Evolutionary conservation across 805 yeast genomes (phyloP).

Genomic region (Teunomyces aglyptinius): DNA sequence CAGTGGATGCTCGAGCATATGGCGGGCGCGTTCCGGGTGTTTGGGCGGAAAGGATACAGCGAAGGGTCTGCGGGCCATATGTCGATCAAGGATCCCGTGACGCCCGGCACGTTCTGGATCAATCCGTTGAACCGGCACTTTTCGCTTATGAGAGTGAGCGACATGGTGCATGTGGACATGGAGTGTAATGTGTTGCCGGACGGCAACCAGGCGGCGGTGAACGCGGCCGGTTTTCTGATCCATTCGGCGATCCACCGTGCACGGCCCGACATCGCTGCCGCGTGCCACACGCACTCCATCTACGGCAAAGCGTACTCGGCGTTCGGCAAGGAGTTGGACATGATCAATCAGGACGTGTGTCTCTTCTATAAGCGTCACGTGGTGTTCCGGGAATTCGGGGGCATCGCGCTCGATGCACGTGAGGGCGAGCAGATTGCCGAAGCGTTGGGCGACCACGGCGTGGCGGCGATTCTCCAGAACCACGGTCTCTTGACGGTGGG

Average conservation of each 20-base stretch:
- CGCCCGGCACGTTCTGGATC: constrained; percentile 82
- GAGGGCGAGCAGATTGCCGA: constrained; percentile 64
- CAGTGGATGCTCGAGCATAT: constrained; percentile 64
- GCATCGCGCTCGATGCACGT: constrained; percentile 66
- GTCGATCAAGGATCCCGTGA: constrained; percentile 79
- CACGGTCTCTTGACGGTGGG: constrained; percentile 77
- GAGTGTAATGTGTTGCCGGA: constrained; percentile 38
- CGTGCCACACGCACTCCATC: constrained; percentile 41
- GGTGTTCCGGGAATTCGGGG: constrained; percentile 71
- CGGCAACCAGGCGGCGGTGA: constrained; percentile 38
- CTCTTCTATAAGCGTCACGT: constrained; percentile 62
- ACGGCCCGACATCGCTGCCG: constrained; percentile 39
- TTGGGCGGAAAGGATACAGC: constrained; percentile 72
- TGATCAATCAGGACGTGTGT: constrained; percentile 80
- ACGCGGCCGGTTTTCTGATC: constrained; percentile 43
- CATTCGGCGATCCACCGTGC: constrained; percentile 40
- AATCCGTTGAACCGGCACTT: constrained; percentile 85
- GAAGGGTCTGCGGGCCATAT: constrained; percentile 88
- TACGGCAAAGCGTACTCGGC: constrained; percentile 40
- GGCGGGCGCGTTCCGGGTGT: constrained; percentile 83
- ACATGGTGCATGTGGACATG: constrained; percentile 39
- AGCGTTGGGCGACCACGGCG: constrained; percentile 54
- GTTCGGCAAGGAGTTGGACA: constrained; percentile 51
- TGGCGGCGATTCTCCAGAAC: constrained; percentile 62
- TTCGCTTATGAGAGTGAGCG: constrained; percentile 36